Conservation (phyloP, 176 grass and related monocot species). For the Lolium multiflorum region DNA sequence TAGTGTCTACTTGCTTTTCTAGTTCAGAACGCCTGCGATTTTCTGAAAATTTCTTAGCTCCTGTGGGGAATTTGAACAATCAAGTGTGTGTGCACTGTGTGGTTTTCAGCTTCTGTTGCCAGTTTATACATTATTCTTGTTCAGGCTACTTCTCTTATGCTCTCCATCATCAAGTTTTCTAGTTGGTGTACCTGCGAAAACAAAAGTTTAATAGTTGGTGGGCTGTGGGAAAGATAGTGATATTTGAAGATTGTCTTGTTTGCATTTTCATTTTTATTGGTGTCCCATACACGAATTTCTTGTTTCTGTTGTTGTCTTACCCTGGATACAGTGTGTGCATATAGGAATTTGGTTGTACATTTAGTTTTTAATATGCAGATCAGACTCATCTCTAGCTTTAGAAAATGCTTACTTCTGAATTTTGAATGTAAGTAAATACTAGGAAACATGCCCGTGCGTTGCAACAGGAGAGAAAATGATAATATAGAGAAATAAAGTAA, state of each 20-base stretch:
- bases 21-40: not conserved
- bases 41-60: not conserved
- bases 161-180: not conserved
- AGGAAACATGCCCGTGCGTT: too few species aligned
- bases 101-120: not conserved
- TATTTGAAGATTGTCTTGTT: not conserved
- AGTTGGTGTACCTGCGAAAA: not conserved
- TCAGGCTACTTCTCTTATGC: too few species aligned
- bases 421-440: not conserved
- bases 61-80: not conserved
- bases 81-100: not conserved
- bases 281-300: not conserved
- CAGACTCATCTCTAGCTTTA: not conserved
- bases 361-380: not conserved
- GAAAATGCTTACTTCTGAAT: not conserved
- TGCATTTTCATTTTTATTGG: not conserved
- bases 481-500: too few species aligned
- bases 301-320: not conserved
- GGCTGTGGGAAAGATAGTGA: not conserved
- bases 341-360: not conserved
- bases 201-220: not conserved
- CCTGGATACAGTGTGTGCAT: not conserved
- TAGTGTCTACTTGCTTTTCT: not conserved
- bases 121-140: too few species aligned
- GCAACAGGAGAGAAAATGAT: too few species aligned